These are phyloP conservation scores for Huntiella bhutanensis DNA, from an alignment of 2,329 filamentous ascomycete species.

Conservation along the genomic window DNA sequence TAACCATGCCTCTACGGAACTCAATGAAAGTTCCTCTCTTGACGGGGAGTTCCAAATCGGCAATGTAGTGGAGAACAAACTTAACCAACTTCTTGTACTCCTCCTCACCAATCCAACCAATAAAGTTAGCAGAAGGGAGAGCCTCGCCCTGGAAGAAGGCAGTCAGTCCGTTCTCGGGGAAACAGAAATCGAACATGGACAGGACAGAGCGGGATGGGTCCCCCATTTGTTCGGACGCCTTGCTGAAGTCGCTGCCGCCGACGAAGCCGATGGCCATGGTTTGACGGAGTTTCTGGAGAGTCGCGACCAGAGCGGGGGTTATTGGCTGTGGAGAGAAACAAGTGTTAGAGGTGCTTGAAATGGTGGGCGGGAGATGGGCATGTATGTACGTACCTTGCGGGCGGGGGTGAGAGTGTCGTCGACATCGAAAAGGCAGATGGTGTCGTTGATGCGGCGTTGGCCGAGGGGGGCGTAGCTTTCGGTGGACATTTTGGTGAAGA, in stretches of 20 bases:
- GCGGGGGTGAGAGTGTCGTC: conserved; percentile 80
- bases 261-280: conserved; percentile 84
- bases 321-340: conserved; percentile 31
- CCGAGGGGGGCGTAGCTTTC: conserved; percentile 51
- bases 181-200: conserved; percentile 89
- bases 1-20: conserved; percentile 85
- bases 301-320: conserved; percentile 62
- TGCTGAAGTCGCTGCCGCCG: conserved; percentile 75
- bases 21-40: conserved; percentile 75
- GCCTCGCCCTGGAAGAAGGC: conserved; percentile 67
- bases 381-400: conserved; percentile 40
- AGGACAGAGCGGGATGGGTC: conserved; percentile 47
- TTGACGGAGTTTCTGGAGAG: conserved; percentile 64
- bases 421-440: conserved; percentile 89
- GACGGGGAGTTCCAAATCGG: conserved; percentile 65
- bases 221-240: conserved; percentile 94
- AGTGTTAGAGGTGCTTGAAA: background rate
- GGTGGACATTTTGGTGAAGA: conserved; percentile 21
- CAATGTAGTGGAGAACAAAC: conserved; percentile 65
- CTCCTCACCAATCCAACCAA: conserved; percentile 72
- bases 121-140: conserved; percentile 69
- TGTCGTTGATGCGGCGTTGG: conserved; percentile 76
- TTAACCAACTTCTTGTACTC: conserved; percentile 60
- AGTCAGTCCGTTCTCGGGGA: conserved; percentile 88
- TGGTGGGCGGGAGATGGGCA: background rate